Conservation (phyloP, 1,139 yeast genomes). For the Casaregolazyma lundiana region DNA sequence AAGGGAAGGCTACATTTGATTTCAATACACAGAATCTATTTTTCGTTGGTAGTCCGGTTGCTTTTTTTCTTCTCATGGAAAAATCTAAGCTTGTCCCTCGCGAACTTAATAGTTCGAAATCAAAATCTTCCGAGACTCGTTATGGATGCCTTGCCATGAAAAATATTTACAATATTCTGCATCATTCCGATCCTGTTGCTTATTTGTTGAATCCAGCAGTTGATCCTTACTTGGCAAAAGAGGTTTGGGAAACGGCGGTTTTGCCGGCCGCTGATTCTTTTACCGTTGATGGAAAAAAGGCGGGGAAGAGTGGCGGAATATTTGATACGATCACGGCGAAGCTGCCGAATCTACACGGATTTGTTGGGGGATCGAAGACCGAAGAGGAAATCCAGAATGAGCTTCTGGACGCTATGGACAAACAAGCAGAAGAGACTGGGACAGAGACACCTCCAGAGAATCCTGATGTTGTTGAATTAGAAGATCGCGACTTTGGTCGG, state of each 20-base stretch:
- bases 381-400: constrained; percentile 13
- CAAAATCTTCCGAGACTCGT: constrained; percentile 13
- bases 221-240: constrained; percentile 29
- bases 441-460: neutral
- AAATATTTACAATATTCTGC: constrained; percentile 37
- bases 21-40: constrained; percentile 75
- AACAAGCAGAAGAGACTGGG: constrained; percentile 4
- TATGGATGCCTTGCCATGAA: constrained; percentile 40
- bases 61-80: constrained; percentile 51
- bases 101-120: constrained; percentile 15
- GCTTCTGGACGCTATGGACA: constrained; percentile 9
- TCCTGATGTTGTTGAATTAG: constrained; percentile 23
- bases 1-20: constrained; percentile 32
- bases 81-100: constrained; percentile 28
- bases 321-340: constrained; percentile 22
- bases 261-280: constrained; percentile 28
- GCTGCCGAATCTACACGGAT: constrained; percentile 16
- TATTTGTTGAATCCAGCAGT: constrained; percentile 38
- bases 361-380: neutral
- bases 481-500: constrained; percentile 26
- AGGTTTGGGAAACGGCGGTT: constrained; percentile 25
- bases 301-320: constrained; percentile 14
- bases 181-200: constrained; percentile 40
- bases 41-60: constrained; percentile 86
- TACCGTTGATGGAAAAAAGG: constrained; percentile 3